Base-by-base conservation (phyloP, 768 basidiomycete genomes). In the Phanerochaete carnosa region DNA sequence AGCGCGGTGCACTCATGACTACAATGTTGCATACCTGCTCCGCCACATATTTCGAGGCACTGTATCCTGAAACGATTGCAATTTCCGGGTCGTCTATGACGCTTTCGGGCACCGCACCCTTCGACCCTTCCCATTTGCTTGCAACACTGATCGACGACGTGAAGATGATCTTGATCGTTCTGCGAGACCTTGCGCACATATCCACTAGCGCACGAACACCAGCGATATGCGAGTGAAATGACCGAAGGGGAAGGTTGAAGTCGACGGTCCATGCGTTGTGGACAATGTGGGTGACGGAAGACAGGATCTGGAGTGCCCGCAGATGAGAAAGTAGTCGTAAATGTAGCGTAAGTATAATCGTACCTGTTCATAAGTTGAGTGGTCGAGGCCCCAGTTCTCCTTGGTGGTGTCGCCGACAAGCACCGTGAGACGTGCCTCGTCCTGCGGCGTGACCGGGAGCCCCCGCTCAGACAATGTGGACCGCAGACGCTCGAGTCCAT, bases 251-350 rank as follows among this genome's bases (percentile, higher is more conserved):
- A 23, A 39, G 39, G 37, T 59, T 59, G 51, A 59, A 59, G 39
- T 59, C 28, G 19, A 59, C 58, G 1, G 28, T 52, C 58, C 58
- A 59, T 26, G 58, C 58, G 51, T 54, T 59, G 32, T 59, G 58
- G 22, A 59, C 16, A 23, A 59, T 54, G 43, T 59, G 51, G 8
- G 58, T 59, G 22, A 59, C 58, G 12, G 13, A 2, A 1, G 3
- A 6, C 12, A 33, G 28, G 19, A 35, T 39, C 46, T 66, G 3
- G 57, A 16, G 52, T 8, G 8, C 57, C 46, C 26, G 25, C 15
- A 9, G 29, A 3, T 39, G 45, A n/a, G 37, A 54, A 29, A 22
- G 19, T 8, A 19, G 16, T n/a, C n/a, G n/a, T n/a, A n/a, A n/a
- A n/a, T n/a, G n/a, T n/a, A n/a, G n/a, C n/a, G n/a, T n/a, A n/a